Percentiles rank a stretch among this genome's conserved stretches.
Evolutionary conservation across 208 protist species (phyloP).

Genomic region (Kentomonas sorsogonicus): DNA sequence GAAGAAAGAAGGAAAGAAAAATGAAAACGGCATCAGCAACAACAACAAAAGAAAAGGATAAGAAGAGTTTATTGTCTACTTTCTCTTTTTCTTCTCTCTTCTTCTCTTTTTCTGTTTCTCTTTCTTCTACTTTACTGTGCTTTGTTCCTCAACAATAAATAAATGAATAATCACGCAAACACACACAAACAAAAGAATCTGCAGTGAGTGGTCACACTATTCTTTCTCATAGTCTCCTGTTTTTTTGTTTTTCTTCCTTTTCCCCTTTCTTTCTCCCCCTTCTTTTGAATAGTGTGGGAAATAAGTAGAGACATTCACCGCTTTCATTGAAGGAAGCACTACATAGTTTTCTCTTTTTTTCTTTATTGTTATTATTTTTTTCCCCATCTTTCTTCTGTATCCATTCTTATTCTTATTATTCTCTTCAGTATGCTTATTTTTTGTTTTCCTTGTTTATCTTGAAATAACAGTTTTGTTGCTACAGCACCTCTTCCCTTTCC

Average conservation of each 20-base stretch:
- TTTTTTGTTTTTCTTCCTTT: constrained; percentile 7
- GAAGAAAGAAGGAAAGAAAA: background rate
- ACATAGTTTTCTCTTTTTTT: constrained; percentile 10
- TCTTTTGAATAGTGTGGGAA: constrained; percentile 1
- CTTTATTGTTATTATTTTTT: constrained; percentile 12
- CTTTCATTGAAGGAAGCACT: background rate
- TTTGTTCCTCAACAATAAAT: background rate
- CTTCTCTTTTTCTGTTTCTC: background rate
- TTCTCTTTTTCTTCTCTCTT: background rate
- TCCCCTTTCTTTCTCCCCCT: constrained; percentile 1
- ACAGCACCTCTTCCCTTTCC: too few relatives aligned
- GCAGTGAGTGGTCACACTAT: background rate
- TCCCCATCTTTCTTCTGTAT: constrained; percentile 5
- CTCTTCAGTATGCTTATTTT: constrained; percentile 4
- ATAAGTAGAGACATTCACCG: background rate
- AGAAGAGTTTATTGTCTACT: background rate
- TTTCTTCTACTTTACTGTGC: background rate
- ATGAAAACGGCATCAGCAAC: background rate
- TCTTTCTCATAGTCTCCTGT: background rate
- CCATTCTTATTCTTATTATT: constrained; percentile 7
- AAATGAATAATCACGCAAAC: too few relatives aligned
- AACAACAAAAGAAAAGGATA: background rate
- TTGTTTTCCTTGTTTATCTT: background rate
- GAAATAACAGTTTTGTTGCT: too few relatives aligned
- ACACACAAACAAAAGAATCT: background rate